Evolutionary conservation across 257 asterid species (phyloP).

Genomic region (Cynanchum wilfordii): DNA sequence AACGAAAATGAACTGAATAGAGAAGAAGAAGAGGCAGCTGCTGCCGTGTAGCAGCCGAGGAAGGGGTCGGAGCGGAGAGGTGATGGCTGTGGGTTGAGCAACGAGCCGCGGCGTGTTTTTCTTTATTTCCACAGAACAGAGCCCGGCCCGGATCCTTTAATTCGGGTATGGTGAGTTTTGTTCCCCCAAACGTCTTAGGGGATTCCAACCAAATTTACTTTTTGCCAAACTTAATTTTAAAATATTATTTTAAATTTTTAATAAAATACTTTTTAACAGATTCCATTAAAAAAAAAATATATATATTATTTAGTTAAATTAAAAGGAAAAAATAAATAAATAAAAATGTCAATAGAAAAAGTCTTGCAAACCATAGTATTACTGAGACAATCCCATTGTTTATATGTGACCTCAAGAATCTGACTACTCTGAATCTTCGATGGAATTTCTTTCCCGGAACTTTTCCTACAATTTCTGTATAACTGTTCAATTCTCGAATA

Average conservation of each 20-base stretch:
- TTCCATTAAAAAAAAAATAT: too few relatives aligned
- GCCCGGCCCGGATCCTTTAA: too few relatives aligned
- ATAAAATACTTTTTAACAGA: too few relatives aligned
- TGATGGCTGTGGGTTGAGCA: neutral
- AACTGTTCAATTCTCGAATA: constrained; percentile 23
- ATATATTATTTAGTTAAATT: too few relatives aligned
- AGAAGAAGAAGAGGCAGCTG: neutral
- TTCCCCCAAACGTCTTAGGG: too few relatives aligned
- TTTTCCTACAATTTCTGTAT: constrained; percentile 25
- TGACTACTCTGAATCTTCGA: constrained; percentile 19
- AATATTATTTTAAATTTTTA: too few relatives aligned
- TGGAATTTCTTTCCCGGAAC: constrained; percentile 16
- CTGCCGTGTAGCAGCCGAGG: neutral
- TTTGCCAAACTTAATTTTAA: too few relatives aligned
- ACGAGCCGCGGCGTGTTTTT: neutral
- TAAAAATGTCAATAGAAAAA: too few relatives aligned
- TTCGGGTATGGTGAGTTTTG: too few relatives aligned
- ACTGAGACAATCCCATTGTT: constrained; percentile 20
- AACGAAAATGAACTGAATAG: neutral
- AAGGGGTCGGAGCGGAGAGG: neutral
- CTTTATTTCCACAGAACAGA: too few relatives aligned
- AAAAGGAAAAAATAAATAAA: too few relatives aligned
- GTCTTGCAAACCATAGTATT: neutral
- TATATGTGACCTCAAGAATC: constrained; percentile 27
- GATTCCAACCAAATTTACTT: too few relatives aligned